Conservation (phyloP, 176 grass and related monocot genomes). For the Bothriochloa decipiens region DNA sequence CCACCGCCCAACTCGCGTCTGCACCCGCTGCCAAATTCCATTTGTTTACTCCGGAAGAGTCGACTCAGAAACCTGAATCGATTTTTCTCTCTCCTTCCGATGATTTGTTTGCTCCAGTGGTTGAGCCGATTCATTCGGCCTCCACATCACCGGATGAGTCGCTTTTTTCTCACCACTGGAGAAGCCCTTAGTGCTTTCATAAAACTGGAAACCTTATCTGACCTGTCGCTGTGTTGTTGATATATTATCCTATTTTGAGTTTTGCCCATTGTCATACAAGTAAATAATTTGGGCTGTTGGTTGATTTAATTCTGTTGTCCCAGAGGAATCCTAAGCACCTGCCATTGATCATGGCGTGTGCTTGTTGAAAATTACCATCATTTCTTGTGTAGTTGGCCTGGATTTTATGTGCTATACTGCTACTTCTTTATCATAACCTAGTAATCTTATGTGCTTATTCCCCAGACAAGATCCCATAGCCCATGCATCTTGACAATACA, state of each 20-base stretch:
- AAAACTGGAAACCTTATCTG: not conserved
- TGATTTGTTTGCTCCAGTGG: too few species aligned
- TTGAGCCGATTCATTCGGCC: too few species aligned
- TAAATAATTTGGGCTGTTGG: not conserved
- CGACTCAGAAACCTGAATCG: too few species aligned
- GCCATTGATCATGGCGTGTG: not conserved
- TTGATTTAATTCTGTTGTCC: slow-evolving; percentile 17
- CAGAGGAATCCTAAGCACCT: not conserved
- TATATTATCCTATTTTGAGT: slow-evolving; percentile 14
- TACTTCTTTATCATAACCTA: not conserved
- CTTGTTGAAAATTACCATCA: not conserved
- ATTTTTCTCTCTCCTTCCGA: too few species aligned
- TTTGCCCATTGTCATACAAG: not conserved
- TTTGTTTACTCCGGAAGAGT: too few species aligned
- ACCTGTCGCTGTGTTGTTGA: not conserved
- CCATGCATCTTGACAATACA: slow-evolving; percentile 25
- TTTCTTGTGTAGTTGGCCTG: slow-evolving; percentile 12
- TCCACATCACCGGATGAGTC: too few species aligned
- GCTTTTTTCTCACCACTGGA: too few species aligned
- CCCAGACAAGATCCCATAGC: not conserved
- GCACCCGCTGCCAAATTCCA: too few species aligned
- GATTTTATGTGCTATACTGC: not conserved
- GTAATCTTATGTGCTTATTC: not conserved
- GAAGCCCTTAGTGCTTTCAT: not conserved
- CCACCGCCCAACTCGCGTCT: too few species aligned